phyloP scores from a whole-genome alignment of 2,329 filamentous ascomycete species.

The Chaetomiaceae sp. region DNA sequence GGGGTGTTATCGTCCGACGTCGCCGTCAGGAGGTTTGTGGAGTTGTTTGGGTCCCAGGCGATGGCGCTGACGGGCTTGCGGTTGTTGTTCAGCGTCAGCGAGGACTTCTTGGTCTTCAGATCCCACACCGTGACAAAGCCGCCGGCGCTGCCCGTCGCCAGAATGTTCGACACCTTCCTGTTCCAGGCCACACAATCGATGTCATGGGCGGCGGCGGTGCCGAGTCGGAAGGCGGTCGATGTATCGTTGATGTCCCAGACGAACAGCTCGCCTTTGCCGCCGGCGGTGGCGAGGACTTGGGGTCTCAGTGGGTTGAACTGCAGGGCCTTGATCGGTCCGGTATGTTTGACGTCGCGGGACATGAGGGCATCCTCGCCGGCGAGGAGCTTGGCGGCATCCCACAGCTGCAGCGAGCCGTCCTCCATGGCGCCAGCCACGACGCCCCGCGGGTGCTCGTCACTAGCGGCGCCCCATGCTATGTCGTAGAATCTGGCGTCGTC shows the following conservation, averaged over 20 bases:
- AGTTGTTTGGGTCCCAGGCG: constrained; percentile 93
- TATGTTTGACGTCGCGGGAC: constrained; percentile 83
- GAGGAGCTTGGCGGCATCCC: constrained; percentile 72
- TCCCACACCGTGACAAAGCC: constrained; percentile 99
- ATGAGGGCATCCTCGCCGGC: constrained; percentile 61
- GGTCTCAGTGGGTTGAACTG: constrained; percentile 94
- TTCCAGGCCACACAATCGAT: constrained; percentile 98
- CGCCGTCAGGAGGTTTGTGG: constrained; percentile 88
- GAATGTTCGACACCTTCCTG: constrained; percentile 91
- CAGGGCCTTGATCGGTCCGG: constrained; percentile 83
- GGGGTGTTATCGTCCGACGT: constrained; percentile 85
- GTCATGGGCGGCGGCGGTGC: constrained; percentile 84
- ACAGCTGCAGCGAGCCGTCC: constrained; percentile 87
- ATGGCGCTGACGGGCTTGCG: constrained; percentile 92
- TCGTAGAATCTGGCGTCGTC: constrained; percentile 75
- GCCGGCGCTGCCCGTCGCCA: constrained; percentile 86
- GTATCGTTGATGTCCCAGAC: constrained; percentile 92
- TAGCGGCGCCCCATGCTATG: constrained; percentile 85
- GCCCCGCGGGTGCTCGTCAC: constrained; percentile 70
- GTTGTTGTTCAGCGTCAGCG: constrained; percentile 89
- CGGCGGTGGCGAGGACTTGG: constrained; percentile 86
- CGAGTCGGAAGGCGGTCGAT: constrained; percentile 79
- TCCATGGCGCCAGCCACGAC: constrained; percentile 94
- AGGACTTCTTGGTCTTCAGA: constrained; percentile 95
- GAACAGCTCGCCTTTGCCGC: constrained; percentile 91